Conservation (phyloP, 768 basidiomycete genomes). For the Ephemerocybe angulata region DNA sequence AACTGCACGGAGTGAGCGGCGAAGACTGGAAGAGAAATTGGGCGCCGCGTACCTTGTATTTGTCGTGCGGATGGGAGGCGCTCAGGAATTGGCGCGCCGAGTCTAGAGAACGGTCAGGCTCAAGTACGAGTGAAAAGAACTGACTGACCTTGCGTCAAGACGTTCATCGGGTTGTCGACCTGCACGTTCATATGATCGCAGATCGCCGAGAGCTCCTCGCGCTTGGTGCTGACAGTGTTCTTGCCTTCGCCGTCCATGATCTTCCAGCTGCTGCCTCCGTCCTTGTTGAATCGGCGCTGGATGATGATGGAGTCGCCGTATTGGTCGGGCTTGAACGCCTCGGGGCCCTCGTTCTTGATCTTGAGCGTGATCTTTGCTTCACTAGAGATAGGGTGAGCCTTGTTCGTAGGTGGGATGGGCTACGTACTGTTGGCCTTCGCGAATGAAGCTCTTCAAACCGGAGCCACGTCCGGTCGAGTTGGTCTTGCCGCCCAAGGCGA, state of each 20-base stretch:
- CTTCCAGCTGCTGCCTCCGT: conserved; percentile 77
- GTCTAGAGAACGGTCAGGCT: conserved; percentile 40
- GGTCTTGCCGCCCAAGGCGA: conserved; percentile 93
- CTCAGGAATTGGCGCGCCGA: conserved; percentile 81
- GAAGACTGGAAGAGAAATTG: not conserved
- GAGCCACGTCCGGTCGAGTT: conserved; percentile 82
- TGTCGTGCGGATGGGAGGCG: conserved; percentile 73
- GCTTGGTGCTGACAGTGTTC: conserved; percentile 62
- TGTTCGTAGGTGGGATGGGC: not conserved
- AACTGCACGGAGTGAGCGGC: conserved; percentile 54
- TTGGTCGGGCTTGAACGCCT: conserved; percentile 80
- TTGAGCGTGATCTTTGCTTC: conserved; percentile 73
- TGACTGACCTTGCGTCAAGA: conserved; percentile 87
- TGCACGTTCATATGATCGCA: conserved; percentile 97
- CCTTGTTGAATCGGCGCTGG: conserved; percentile 73
- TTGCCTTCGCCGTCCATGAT: conserved; percentile 69
- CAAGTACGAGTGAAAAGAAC: too few relatives aligned
- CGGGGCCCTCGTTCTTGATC: too few relatives aligned
- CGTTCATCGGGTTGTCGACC: too few relatives aligned
- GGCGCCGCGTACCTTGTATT: conserved; percentile 69
- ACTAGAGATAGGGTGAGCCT: conserved; percentile 31
- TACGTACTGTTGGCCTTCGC: conserved; percentile 74
- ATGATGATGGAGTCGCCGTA: conserved; percentile 86
- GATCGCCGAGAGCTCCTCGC: conserved; percentile 82
- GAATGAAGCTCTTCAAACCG: conserved; percentile 81